These are phyloP conservation scores for Nigrospora sphaerica DNA, from an alignment of 2,329 filamentous ascomycete genomes.

Conservation along the genomic window DNA sequence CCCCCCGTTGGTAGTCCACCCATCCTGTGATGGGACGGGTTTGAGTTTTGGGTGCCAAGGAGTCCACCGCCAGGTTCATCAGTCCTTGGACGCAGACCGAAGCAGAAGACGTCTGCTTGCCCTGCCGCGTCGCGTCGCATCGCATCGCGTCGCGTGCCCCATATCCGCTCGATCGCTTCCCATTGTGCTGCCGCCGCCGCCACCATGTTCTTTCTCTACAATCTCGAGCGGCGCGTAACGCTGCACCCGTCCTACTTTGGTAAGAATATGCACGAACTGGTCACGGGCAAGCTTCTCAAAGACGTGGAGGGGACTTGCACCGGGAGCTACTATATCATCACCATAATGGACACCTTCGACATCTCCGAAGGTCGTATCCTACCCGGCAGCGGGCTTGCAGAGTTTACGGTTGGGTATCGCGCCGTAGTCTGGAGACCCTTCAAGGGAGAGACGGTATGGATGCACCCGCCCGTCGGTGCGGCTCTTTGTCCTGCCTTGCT, in stretches of 20 bases:
- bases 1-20: too few relatives aligned
- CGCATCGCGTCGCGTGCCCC: too few relatives aligned
- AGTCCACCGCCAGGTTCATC: too few relatives aligned
- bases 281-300: slow-evolving; percentile 80
- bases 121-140: too few relatives aligned
- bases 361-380: slow-evolving; percentile 91
- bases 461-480: neutral
- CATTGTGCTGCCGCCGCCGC: neutral
- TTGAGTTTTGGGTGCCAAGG: too few relatives aligned
- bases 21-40: too few relatives aligned
- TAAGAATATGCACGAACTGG: slow-evolving; percentile 83
- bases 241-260: slow-evolving; percentile 97
- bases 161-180: too few relatives aligned
- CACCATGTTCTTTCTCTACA: slow-evolving; percentile 96
- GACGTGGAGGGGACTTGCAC: slow-evolving; percentile 95
- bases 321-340: slow-evolving; percentile 95
- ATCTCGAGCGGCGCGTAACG: slow-evolving; percentile 89
- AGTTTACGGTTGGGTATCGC: slow-evolving; percentile 91
- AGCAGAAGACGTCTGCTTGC: too few relatives aligned
- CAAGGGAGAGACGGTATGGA: slow-evolving; percentile 88
- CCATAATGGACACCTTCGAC: slow-evolving; percentile 93
- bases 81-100: too few relatives aligned
- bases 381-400: slow-evolving; percentile 82
- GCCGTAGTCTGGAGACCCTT: slow-evolving; percentile 98
- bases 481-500: neutral